Base-by-base conservation (phyloP, 768 basidiomycete species). In the Clavulina sp. region DNA sequence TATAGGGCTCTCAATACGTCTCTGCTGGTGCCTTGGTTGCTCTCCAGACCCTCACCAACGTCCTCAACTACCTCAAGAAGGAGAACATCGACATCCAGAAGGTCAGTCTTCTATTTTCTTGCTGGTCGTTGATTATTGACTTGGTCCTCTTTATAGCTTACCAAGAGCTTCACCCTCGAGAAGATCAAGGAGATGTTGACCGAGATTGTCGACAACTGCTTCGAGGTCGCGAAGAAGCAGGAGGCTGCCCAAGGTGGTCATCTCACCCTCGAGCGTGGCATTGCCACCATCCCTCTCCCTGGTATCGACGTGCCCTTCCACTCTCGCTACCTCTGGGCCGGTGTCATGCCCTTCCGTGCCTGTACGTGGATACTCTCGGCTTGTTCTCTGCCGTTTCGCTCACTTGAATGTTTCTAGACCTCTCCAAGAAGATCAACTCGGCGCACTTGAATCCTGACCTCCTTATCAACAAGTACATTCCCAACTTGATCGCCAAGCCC, bases 231-330 rank as follows among this genome's bases (percentile, higher is more conserved):
- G 3, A 69, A 78, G 49, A 78, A 83, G 60, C 81, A 92, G 63
- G 74, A 77, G 60, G 70, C 60, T n/a, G 83, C 89, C 54, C n/a
- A n/a, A n/a, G n/a, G n/a, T n/a, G 93, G 92, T 5, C 78, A 84
- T 58, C 87, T 99, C 68, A 83, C 82, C 60, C 78, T 99, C 49
- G 93, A 99, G 59, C 85, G 95, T 60, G 95, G 95, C 5, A 95
- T 91, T 59, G 93, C 93, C 0, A 91, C 89, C 19, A 92, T 92
- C 53, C 89, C 88, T 38, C 74, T 93, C 34, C 87, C 92, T 34
- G 93, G 93, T 55, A 96, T 99, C 59, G 95, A 97, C 60, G 95
- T 99, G 1, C 95, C 95, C 3, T 99, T 99, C 85, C 95, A 99
- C 66, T 97, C 95, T 3, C 84, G 92, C 54, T 99, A 97, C 67